Conservation (phyloP, 208 protist genomes). For the Trypanosoma cruzi region DNA sequence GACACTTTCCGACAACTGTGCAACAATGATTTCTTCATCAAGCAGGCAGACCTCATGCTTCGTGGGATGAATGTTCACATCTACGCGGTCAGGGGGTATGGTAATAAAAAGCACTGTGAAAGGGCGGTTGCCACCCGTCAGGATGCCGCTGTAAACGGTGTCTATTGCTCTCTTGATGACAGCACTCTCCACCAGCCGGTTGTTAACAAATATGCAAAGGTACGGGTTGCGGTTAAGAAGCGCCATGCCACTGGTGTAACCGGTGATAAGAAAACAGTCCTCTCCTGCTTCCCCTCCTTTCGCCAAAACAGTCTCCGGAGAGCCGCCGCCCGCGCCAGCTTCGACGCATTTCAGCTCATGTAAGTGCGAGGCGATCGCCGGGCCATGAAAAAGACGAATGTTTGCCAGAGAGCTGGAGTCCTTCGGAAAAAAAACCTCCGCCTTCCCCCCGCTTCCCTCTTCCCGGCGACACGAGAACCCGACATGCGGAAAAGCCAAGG, state of each 20-base stretch:
- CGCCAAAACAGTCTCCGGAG: slow-evolving; percentile 24
- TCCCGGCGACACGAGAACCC: slow-evolving; percentile 71
- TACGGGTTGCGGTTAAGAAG: slow-evolving; percentile 61
- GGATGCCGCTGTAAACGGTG: slow-evolving; percentile 86
- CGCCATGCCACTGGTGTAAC: slow-evolving; percentile 78
- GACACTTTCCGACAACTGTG: slow-evolving; percentile 52
- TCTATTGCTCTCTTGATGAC: slow-evolving; percentile 91
- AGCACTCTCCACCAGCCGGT: slow-evolving; percentile 76
- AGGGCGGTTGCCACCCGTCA: slow-evolving; percentile 89
- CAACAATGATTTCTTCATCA: slow-evolving; percentile 81
- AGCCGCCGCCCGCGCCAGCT: slow-evolving; percentile 29
- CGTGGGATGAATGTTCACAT: slow-evolving; percentile 99
- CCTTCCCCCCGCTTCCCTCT: slow-evolving; percentile 23
- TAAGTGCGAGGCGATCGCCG: slow-evolving; percentile 51
- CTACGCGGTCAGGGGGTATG: slow-evolving; percentile 91
- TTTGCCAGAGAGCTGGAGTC: slow-evolving; percentile 70
- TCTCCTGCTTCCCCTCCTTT: slow-evolving; percentile 42
- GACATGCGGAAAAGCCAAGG: slow-evolving; percentile 75
- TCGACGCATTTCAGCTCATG: slow-evolving; percentile 27
- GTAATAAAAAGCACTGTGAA: slow-evolving; percentile 95
- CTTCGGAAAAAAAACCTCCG: slow-evolving; percentile 56
- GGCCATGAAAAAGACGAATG: slow-evolving; percentile 69
- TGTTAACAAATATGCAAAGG: slow-evolving; percentile 88
- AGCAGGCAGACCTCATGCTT: slow-evolving; percentile 95
- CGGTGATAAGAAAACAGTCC: slow-evolving; percentile 60